Percentiles rank a stretch among this genome's conserved stretches.
Conservation (phyloP, 495 filamentous ascomycete species). For the Penicillium nucicola region DNA sequence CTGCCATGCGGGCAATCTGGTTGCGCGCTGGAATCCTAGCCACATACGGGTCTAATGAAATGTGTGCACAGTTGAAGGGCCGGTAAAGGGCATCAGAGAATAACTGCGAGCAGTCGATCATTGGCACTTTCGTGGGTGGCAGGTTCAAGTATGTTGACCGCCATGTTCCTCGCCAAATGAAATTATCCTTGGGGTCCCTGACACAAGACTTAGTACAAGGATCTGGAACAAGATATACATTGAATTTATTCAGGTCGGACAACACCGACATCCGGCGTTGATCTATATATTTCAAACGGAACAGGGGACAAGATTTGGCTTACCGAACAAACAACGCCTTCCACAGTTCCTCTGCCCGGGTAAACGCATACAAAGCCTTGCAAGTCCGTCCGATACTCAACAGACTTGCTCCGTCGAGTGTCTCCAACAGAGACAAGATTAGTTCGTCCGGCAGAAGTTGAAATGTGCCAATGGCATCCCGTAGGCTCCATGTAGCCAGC, state of each 20-base stretch:
- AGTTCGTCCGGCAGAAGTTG: conserved; percentile 75
- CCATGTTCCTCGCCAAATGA: conserved; percentile 84
- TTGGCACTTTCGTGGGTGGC: conserved; percentile 52
- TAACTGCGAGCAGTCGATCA: conserved; percentile 63
- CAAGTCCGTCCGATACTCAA: conserved; percentile 74
- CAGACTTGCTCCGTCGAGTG: conserved; percentile 61
- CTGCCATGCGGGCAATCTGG: conserved; percentile 63
- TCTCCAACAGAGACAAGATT: conserved; percentile 71
- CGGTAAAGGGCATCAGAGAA: conserved; percentile 90
- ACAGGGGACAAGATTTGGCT: conserved; percentile 32
- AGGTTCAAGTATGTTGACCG: conserved; percentile 71
- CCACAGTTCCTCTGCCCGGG: conserved; percentile 85
- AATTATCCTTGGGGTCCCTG: conserved; percentile 43
- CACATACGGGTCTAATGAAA: conserved; percentile 61
- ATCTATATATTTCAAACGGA: conserved; percentile 5
- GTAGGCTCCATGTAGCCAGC: conserved; percentile 60
- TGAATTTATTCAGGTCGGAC: background rate
- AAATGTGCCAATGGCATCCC: conserved; percentile 61
- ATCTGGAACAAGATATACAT: background rate
- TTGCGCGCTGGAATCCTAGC: conserved; percentile 70
- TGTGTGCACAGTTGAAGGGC: conserved; percentile 86
- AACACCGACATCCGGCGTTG: background rate
- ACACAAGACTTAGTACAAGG: background rate
- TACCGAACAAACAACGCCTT: conserved; percentile 83
- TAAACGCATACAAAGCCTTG: conserved; percentile 85